Conservation (phyloP, 768 basidiomycete species). For the Cantharellus anzutake region DNA sequence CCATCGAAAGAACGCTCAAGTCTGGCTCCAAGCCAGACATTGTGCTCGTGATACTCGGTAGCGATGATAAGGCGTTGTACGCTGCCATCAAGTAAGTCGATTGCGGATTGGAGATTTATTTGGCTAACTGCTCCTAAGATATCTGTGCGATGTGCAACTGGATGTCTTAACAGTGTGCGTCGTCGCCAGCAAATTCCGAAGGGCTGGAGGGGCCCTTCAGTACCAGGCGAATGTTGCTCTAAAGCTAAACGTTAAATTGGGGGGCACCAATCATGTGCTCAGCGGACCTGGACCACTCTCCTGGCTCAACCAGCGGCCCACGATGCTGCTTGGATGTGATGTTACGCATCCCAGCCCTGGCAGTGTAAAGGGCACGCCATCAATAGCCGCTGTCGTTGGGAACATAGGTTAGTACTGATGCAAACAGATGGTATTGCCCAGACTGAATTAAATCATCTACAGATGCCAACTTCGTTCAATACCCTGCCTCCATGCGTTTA, state of each 20-base stretch:
- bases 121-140: constrained; percentile 9
- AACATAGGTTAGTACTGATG: constrained; percentile 17
- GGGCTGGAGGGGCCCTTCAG: constrained; percentile 26
- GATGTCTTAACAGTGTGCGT: constrained; percentile 55
- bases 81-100: constrained; percentile 43
- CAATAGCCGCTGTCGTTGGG: constrained; percentile 68
- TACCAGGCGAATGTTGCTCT: constrained; percentile 60
- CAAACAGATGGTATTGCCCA: not conserved
- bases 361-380: constrained; percentile 56
- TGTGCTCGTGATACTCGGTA: constrained; percentile 50
- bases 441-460: constrained; percentile 12
- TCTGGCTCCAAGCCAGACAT: constrained; percentile 35
- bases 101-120: not conserved
- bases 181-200: constrained; percentile 50
- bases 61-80: constrained; percentile 55
- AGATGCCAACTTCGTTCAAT: constrained; percentile 52
- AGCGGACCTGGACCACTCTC: constrained; percentile 29
- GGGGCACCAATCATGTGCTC: constrained; percentile 58
- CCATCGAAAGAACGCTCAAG: constrained; percentile 30
- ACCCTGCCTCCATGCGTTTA: constrained; percentile 51
- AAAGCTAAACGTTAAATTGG: constrained; percentile 70
- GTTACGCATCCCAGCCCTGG: constrained; percentile 69
- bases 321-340: constrained; percentile 76
- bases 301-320: constrained; percentile 48
- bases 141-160: constrained; percentile 50